Conservation (phyloP, 306 rosid genomes). For the Fragaria iinumae region DNA sequence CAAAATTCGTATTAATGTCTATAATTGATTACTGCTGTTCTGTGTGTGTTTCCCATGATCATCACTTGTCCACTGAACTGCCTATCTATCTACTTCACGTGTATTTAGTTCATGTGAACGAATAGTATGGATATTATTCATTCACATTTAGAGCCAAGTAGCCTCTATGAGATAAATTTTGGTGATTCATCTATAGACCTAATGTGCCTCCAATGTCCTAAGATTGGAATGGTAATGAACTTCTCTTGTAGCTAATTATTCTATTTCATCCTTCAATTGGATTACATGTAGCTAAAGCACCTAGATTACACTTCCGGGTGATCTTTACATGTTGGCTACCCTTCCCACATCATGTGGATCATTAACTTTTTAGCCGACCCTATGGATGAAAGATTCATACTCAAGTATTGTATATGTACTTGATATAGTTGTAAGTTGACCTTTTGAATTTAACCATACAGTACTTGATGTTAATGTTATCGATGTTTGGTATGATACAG, state of each 20-base stretch:
- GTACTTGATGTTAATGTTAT: neutral
- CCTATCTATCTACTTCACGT: neutral
- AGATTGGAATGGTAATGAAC: neutral
- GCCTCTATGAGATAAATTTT: neutral
- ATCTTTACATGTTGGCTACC: neutral
- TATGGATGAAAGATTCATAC: neutral
- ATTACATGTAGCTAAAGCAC: neutral
- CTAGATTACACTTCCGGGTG: neutral
- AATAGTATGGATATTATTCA: neutral
- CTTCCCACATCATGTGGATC: neutral
- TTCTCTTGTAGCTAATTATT: neutral
- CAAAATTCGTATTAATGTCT: neutral
- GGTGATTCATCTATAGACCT: neutral
- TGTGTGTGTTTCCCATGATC: neutral
- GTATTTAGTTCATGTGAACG: neutral
- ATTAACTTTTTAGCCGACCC: neutral
- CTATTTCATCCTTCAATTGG: neutral
- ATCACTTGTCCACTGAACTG: neutral
- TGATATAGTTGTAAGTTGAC: neutral
- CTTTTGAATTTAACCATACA: neutral
- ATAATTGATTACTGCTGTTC: neutral
- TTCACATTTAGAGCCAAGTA: neutral
- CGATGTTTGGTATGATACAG: conserved; percentile 39
- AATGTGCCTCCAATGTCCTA: neutral
- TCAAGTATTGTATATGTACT: neutral